These are phyloP conservation scores for Blastocladiella britannica DNA, from an alignment of 192 early-diverging fungal genomes.

Conservation along the genomic window DNA sequence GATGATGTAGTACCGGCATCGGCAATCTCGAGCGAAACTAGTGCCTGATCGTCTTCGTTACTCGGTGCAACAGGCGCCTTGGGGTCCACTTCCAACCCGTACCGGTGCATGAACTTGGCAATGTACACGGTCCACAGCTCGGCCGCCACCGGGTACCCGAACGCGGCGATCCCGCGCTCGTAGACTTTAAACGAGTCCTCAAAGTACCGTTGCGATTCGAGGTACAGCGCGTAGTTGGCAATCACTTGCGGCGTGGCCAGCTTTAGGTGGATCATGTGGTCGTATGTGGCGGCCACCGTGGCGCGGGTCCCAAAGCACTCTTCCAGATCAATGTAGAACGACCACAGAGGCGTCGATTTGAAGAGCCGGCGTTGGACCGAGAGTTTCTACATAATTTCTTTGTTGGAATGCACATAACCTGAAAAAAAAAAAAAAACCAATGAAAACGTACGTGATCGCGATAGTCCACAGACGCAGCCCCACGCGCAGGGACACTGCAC, in stretches of 20 bases:
- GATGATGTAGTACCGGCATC: too few relatives aligned
- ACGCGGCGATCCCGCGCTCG: slow-evolving; percentile 87
- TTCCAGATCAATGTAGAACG: slow-evolving; percentile 80
- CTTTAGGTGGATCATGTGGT: slow-evolving; percentile 75
- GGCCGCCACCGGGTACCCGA: slow-evolving; percentile 88
- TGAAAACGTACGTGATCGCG: too few relatives aligned
- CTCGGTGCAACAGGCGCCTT: too few relatives aligned
- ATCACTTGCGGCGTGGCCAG: slow-evolving; percentile 92
- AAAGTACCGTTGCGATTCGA: slow-evolving; percentile 73
- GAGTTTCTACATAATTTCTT: slow-evolving; percentile 43
- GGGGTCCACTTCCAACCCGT: slow-evolving; percentile 17
- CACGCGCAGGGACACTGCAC: slow-evolving; percentile 26
- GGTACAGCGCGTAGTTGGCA: slow-evolving; percentile 77
- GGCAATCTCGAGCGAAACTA: too few relatives aligned
- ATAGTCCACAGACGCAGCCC: too few relatives aligned
- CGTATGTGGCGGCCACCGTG: slow-evolving; percentile 62
- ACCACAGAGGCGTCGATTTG: slow-evolving; percentile 77
- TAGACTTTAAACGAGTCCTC: slow-evolving; percentile 92
- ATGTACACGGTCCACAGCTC: slow-evolving; percentile 97
- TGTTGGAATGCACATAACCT: too few relatives aligned
- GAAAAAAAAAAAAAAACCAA: too few relatives aligned
- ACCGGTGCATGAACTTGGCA: slow-evolving; percentile 59
- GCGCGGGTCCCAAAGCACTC: slow-evolving; percentile 72
- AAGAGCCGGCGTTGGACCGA: slow-evolving; percentile 61
- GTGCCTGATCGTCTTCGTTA: too few relatives aligned